Evolutionary conservation across 2,329 filamentous ascomycete genomes (phyloP).

Genomic region (Corynespora cassiicola): DNA sequence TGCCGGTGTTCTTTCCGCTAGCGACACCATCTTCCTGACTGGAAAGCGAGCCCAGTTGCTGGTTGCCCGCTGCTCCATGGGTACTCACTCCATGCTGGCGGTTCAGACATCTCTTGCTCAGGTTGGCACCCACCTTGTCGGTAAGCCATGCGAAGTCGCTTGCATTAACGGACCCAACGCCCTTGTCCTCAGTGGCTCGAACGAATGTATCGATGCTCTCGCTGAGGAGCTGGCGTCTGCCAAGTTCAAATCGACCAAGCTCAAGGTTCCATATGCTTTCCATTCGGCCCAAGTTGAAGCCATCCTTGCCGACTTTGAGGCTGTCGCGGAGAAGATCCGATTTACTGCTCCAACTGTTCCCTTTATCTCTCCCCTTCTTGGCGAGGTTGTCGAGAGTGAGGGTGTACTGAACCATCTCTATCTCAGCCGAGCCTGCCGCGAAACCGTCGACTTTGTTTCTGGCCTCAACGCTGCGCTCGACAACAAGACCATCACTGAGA

Average conservation of each 20-base stretch:
- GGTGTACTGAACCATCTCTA: slow-evolving; percentile 49
- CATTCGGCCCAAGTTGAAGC: slow-evolving; percentile 45
- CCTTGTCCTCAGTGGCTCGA: slow-evolving; percentile 35
- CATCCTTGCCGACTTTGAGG: slow-evolving; percentile 51
- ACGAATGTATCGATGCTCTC: slow-evolving; percentile 14
- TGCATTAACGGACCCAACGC: slow-evolving; percentile 40
- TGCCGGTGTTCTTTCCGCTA: slow-evolving; percentile 41
- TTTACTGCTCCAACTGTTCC: slow-evolving; percentile 33
- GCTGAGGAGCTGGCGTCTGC: slow-evolving; percentile 7
- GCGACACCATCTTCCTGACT: slow-evolving; percentile 43
- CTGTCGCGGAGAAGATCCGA: slow-evolving; percentile 32
- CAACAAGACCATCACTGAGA: slow-evolving; percentile 34
- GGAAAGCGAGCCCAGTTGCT: slow-evolving; percentile 41
- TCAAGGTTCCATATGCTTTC: slow-evolving; percentile 27
- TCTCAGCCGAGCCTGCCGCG: slow-evolving; percentile 25
- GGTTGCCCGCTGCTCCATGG: slow-evolving; percentile 21
- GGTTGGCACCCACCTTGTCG: slow-evolving; percentile 4
- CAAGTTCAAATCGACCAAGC: slow-evolving; percentile 13
- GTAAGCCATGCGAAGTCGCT: slow-evolving; percentile 22
- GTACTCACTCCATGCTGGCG: slow-evolving; percentile 42
- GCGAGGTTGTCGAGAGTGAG: slow-evolving; percentile 47
- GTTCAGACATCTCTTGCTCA: slow-evolving; percentile 14
- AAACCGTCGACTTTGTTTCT: slow-evolving; percentile 44
- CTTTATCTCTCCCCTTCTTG: slow-evolving; percentile 55
- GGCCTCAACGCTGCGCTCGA: slow-evolving; percentile 48